Evolutionary conservation across 306 rosid genomes (phyloP).

Genomic region (Quercus ilex): DNA sequence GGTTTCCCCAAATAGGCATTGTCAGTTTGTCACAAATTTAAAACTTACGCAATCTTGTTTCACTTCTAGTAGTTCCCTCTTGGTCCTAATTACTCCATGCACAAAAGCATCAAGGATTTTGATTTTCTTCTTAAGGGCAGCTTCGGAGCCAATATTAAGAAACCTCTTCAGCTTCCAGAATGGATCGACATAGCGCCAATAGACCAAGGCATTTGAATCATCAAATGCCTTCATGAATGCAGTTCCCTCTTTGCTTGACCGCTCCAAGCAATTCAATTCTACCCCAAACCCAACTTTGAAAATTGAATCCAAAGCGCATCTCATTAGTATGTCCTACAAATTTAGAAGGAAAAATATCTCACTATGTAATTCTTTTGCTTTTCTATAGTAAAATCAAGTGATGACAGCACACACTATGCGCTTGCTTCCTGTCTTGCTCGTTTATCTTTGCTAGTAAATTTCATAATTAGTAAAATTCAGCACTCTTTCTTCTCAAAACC

Average conservation of each 20-base stretch:
- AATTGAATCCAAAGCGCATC: conserved; percentile 67
- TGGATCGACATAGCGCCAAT: conserved; percentile 71
- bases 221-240: conserved; percentile 73
- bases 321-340: conserved; percentile 57
- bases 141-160: conserved; percentile 65
- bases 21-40: too few relatives aligned
- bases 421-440: too few relatives aligned
- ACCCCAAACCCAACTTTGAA: conserved; percentile 86
- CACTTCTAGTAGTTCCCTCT: conserved; percentile 29
- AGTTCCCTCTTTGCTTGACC: conserved; percentile 48
- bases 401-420: neutral
- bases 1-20: too few relatives aligned
- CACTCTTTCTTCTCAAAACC: too few relatives aligned
- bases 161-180: conserved; percentile 60
- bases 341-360: neutral
- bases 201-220: conserved; percentile 55
- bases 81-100: conserved; percentile 38
- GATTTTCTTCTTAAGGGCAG: conserved; percentile 45
- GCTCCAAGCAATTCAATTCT: conserved; percentile 69
- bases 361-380: too few relatives aligned
- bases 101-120: conserved; percentile 47
- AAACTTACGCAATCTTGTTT: conserved; percentile 41
- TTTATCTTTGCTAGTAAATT: too few relatives aligned
- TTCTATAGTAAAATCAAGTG: neutral
- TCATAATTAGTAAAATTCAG: too few relatives aligned